These are phyloP conservation scores for Penicillium occitanis DNA, from an alignment of 2,329 filamentous ascomycete genomes.

Conservation along the genomic window DNA sequence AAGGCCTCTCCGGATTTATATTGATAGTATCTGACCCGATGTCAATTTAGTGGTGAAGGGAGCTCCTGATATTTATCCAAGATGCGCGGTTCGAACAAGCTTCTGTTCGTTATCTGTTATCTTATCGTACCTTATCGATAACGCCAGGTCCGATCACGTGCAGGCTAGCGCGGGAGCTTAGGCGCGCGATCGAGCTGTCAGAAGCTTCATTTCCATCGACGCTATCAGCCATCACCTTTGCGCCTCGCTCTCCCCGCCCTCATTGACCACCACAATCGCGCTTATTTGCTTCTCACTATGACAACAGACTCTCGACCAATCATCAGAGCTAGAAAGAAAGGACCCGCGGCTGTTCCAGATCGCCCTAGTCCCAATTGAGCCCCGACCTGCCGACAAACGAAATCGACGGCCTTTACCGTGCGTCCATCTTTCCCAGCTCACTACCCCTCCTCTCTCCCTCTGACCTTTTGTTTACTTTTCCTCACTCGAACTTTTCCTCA, in stretches of 20 bases:
- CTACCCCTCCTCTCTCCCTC: background rate
- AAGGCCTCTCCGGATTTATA: no score
- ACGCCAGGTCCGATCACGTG: background rate
- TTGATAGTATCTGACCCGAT: no score
- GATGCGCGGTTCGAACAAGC: no score
- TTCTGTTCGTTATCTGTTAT: background rate
- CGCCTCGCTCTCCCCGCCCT: conserved; percentile 3
- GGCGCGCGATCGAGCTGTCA: conserved; percentile 4
- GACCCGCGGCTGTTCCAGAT: background rate
- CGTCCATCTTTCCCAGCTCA: background rate
- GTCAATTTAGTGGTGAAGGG: no score
- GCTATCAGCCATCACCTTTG: conserved; percentile 13
- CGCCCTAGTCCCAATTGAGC: conserved; percentile 16
- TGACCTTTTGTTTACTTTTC: background rate
- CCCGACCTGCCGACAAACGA: background rate
- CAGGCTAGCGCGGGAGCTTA: conserved; percentile 3
- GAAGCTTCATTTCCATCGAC: conserved; percentile 17
- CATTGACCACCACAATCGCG: background rate
- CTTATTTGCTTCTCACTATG: conserved; percentile 9
- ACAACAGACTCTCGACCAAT: background rate
- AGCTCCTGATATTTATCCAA: no score
- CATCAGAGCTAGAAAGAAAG: conserved; percentile 10
- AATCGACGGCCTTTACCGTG: background rate
- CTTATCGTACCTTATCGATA: background rate
- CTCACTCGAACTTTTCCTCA: background rate